A percentile compares a stretch with the other conserved stretches of the same genome.
These are phyloP conservation scores for Saprolegnia diclina DNA, from an alignment of 352 stramenopile species.

Conservation along the genomic window DNA sequence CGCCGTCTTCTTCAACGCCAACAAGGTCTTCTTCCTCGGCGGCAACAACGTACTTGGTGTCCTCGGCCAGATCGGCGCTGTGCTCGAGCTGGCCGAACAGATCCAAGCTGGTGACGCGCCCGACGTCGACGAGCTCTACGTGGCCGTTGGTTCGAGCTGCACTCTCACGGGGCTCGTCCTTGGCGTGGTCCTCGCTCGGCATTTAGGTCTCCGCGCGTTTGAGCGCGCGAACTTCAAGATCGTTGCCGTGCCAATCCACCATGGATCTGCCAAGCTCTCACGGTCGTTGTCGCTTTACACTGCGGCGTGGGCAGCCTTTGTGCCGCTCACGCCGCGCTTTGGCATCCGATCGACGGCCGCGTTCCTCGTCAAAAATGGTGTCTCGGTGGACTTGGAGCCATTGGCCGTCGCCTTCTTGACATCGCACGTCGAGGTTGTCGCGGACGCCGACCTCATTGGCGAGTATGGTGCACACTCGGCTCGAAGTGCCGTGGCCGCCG, in stretches of 20 bases:
- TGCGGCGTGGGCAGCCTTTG: neutral
- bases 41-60: constrained; percentile 26
- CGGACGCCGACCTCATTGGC: constrained; percentile 18
- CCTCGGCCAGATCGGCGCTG: constrained; percentile 23
- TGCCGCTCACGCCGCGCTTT: constrained; percentile 20
- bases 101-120: constrained; percentile 23
- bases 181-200: constrained; percentile 6
- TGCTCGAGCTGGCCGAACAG: constrained; percentile 27
- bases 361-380: constrained; percentile 2
- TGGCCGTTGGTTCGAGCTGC: constrained; percentile 15
- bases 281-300: neutral
- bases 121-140: constrained; percentile 21
- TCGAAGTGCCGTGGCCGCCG: constrained; percentile 12
- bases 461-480: constrained; percentile 21
- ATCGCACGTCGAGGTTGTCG: constrained; percentile 8
- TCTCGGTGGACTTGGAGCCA: constrained; percentile 20
- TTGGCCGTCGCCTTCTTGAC: constrained; percentile 20
- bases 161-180: constrained; percentile 21
- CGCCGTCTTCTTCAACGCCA: neutral
- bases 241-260: constrained; percentile 24
- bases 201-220: constrained; percentile 18
- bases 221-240: neutral
- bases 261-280: neutral
- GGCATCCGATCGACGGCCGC: neutral
- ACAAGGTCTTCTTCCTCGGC: constrained; percentile 17